These are phyloP conservation scores for Endocalyx cinctus DNA, from an alignment of 2,329 filamentous ascomycete species.

Conservation along the genomic window DNA sequence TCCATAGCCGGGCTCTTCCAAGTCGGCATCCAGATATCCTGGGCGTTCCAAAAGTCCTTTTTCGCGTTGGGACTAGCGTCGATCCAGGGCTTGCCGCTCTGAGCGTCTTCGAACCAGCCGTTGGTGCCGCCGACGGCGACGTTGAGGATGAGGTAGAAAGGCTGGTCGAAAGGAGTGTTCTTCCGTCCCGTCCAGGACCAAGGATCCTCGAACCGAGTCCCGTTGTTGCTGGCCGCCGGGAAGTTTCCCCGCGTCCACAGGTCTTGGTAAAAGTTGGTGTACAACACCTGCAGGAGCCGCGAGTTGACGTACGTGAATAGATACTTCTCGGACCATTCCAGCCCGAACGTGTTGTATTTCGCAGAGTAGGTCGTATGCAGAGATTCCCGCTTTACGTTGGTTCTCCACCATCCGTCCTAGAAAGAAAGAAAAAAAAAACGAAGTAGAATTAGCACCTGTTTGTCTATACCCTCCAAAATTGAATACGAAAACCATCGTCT, in stretches of 20 bases:
- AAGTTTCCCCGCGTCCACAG: slow-evolving; percentile 69
- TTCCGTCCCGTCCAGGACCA: slow-evolving; percentile 59
- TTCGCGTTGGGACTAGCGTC: slow-evolving; percentile 62
- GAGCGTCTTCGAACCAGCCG: slow-evolving; percentile 76
- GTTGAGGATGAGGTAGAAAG: slow-evolving; percentile 73
- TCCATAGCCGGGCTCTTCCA: slow-evolving; percentile 67
- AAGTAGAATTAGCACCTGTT: no score
- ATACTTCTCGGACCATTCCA: slow-evolving; percentile 87
- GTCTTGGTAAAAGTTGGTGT: slow-evolving; percentile 65
- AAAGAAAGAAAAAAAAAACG: no score
- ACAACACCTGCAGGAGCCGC: slow-evolving; percentile 74
- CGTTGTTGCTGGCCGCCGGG: slow-evolving; percentile 58
- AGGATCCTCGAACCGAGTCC: slow-evolving; percentile 57
- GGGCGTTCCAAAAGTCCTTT: slow-evolving; percentile 72
- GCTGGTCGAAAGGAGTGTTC: slow-evolving; percentile 69
- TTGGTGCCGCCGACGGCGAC: slow-evolving; percentile 74
- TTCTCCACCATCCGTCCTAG: slow-evolving; percentile 73
- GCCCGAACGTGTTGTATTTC: slow-evolving; percentile 70
- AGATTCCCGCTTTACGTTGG: slow-evolving; percentile 70
- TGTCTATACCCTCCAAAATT: no score
- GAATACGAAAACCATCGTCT: no score
- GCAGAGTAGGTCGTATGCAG: slow-evolving; percentile 69
- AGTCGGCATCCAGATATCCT: slow-evolving; percentile 62
- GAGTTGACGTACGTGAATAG: slow-evolving; percentile 83
- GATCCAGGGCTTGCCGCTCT: slow-evolving; percentile 73